Conservation (phyloP, 768 basidiomycete species). For the Mycena rosella region DNA sequence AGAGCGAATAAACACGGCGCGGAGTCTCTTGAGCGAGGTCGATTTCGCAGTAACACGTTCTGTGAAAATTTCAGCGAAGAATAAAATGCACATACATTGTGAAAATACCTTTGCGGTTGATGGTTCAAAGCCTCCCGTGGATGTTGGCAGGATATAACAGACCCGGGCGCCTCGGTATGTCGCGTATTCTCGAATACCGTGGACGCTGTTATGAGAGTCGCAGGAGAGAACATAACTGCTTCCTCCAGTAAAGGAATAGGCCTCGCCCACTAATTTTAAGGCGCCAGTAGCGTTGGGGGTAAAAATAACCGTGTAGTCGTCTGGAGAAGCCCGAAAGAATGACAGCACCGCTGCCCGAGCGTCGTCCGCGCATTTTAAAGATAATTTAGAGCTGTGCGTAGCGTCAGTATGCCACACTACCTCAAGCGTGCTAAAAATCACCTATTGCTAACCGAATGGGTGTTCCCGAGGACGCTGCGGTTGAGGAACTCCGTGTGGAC, state of each 20-base stretch:
- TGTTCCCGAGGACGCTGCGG: slow-evolving; percentile 80
- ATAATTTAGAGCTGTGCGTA: slow-evolving; percentile 72
- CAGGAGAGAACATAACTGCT: slow-evolving; percentile 75
- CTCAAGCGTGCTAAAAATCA: slow-evolving; percentile 41
- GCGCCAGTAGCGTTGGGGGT: slow-evolving; percentile 85
- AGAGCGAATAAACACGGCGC: slow-evolving; percentile 77
- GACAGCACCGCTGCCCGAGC: slow-evolving; percentile 80
- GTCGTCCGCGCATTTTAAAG: slow-evolving; percentile 72
- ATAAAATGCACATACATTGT: slow-evolving; percentile 36
- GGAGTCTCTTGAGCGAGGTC: slow-evolving; percentile 57
- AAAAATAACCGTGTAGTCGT: slow-evolving; percentile 82
- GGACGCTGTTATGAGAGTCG: slow-evolving; percentile 89
- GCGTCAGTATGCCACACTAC: slow-evolving; percentile 28
- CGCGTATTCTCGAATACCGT: slow-evolving; percentile 85
- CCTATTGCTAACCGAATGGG: slow-evolving; percentile 88
- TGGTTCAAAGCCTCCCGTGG: slow-evolving; percentile 73
- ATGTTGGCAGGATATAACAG: slow-evolving; percentile 73
- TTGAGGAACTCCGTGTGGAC: slow-evolving; percentile 79
- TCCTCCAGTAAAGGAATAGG: slow-evolving; percentile 76
- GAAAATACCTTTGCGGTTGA: slow-evolving; percentile 68
- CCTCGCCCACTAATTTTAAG: slow-evolving; percentile 85
- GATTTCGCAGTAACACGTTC: slow-evolving; percentile 67
- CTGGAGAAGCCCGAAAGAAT: slow-evolving; percentile 81
- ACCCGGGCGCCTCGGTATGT: slow-evolving; percentile 65
- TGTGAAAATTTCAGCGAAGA: slow-evolving; percentile 50